Evolutionary conservation across 805 yeast species (phyloP).

Genomic region (Zygoascus flipseniorum): DNA sequence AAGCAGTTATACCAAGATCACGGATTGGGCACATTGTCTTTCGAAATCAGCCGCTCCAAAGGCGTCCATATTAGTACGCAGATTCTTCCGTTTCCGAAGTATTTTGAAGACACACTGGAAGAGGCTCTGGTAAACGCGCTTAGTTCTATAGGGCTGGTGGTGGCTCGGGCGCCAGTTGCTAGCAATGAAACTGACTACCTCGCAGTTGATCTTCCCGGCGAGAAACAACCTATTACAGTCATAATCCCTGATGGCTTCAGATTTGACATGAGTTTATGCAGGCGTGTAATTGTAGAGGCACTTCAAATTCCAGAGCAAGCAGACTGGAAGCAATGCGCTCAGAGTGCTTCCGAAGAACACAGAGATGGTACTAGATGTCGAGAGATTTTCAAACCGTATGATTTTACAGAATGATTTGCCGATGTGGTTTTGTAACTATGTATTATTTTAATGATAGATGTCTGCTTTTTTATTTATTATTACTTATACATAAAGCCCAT

Average conservation of each 20-base stretch:
- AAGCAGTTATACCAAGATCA: constrained; percentile 38
- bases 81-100: constrained; percentile 57
- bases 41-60: constrained; percentile 55
- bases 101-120: constrained; percentile 35
- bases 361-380: constrained; percentile 59
- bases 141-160: constrained; percentile 4
- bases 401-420: constrained; percentile 32
- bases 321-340: constrained; percentile 74
- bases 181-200: constrained; percentile 25
- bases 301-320: constrained; percentile 50
- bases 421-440: neutral
- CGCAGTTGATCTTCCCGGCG: constrained; percentile 17
- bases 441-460: neutral
- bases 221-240: constrained; percentile 9
- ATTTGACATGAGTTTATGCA: constrained; percentile 75
- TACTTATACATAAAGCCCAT: neutral
- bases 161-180: constrained; percentile 1
- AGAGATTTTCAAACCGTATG: constrained; percentile 42
- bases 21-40: constrained; percentile 48
- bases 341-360: constrained; percentile 52
- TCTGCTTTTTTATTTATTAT: neutral
- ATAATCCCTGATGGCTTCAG: constrained; percentile 15
- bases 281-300: constrained; percentile 64
- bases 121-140: constrained; percentile 6
- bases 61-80: constrained; percentile 75